Evolutionary conservation across 164 flowering plant genomes (phyloP), one percentile per base, ranked within the genome.

Genomic region (Chimonanthus salicifolius): DNA sequence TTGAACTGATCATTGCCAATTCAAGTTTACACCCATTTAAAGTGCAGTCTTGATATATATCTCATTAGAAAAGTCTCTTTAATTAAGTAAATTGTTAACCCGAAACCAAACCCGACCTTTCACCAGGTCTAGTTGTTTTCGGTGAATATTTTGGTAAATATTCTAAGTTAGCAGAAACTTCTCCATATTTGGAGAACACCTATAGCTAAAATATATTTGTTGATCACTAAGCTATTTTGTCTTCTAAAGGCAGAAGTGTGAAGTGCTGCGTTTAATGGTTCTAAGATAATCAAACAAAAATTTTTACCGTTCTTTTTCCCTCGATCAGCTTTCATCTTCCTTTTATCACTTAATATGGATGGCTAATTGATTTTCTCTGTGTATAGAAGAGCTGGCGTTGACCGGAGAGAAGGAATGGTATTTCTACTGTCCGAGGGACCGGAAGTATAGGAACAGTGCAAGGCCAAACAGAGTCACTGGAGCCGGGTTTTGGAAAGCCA

Each of bases 401-500:
- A 85, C 85, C 0, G 99, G 97, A 15, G 98, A 95, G 74, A 93
- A 89, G 76, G 99, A 95, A 76, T 95, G 99, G 97, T 95, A 95
- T 67, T 95, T 95, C 83, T 95, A 87, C 83, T 92, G 97, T 74
- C 96, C 97, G 4, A 88, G 99, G 85, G 99, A 93, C 77, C 73
- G 98, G 51, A 95, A 95, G 66, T 95, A 95, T 75, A 75, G 97
- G 74, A 95, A 95, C 82, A 95, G 99, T 47, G 82, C 94, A 0
- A 74, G 99, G 80, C 99, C 98, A 0, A 95, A 95, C 74, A 76
- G 99, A 58, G 99, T 95, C 3, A 95, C 99, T 0, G 92, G 88
- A 72, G 94, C 95, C 16, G 98, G 98, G 18, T 95, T 95, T 66
- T 95, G 99, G 99, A 95, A 95, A 75, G 99, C 99, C 13, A 95